phyloP scores from a whole-genome alignment of 2,329 filamentous ascomycete genomes.

The Thielaviopsis euricoi region DNA sequence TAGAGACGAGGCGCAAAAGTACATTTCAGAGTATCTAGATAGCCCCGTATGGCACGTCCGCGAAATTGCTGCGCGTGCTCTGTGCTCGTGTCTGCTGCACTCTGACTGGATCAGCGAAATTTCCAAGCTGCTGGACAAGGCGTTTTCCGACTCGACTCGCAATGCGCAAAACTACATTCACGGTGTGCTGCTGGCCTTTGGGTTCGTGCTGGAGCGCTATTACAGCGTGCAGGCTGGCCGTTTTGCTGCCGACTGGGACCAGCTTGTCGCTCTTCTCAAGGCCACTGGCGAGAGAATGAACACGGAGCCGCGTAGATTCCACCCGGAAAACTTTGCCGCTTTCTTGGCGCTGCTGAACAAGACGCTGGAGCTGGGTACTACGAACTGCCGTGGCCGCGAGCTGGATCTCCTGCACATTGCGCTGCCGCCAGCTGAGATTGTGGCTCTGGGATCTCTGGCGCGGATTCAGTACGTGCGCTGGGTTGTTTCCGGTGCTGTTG shows the following conservation, averaged over 20 bases:
- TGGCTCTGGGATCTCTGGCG: conserved; percentile 5
- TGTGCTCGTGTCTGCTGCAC: conserved; percentile 44
- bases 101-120: conserved; percentile 27
- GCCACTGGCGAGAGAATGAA: conserved; percentile 3
- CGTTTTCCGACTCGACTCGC: conserved; percentile 15
- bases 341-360: conserved; percentile 4
- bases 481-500: conserved; percentile 2
- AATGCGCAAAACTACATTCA: conserved; percentile 37
- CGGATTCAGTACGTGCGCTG: conserved; percentile 11
- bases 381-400: not conserved
- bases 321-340: not conserved
- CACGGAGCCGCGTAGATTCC: conserved; percentile 18
- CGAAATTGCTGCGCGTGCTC: conserved; percentile 61
- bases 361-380: conserved; percentile 7
- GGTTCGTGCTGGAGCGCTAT: conserved; percentile 39
- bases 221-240: conserved; percentile 28
- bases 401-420: not conserved
- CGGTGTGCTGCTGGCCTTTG: conserved; percentile 38
- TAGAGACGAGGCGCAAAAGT: conserved; percentile 35
- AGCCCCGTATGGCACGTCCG: conserved; percentile 66
- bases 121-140: conserved; percentile 19
- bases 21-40: conserved; percentile 45
- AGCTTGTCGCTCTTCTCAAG: conserved; percentile 1
- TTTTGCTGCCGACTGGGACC: conserved; percentile 14
- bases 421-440: not conserved